Evolutionary conservation across 1,284 basidiomycete genomes (phyloP), one percentile per base, ranked within the genome.

Genomic region (Heterobasidion annosum): DNA sequence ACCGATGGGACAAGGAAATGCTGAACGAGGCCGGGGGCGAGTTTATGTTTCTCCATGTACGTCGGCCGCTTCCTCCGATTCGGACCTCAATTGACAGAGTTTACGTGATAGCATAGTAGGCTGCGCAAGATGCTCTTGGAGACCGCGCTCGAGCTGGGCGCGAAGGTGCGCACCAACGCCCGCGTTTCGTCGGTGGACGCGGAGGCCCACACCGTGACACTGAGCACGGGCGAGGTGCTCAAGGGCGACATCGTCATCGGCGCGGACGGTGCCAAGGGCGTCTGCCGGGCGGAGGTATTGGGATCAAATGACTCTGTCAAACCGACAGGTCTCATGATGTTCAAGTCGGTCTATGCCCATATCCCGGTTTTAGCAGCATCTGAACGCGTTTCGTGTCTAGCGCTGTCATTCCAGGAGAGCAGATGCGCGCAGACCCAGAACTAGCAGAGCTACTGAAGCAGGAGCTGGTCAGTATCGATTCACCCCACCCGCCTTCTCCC

Each of bases 181-280:
- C 65, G 63, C 37, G 81, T 80, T 2, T 64, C 65, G 0, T 63
- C 66, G 0, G 61, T 83, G 18, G 70, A 74, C 54, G 60, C 66
- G 15, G 65, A 66, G 42, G 58, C 58, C 49, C 61, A 58, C 55
- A 67, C 60, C 25, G 73, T 64, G 49, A 61, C 47, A 48, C 65
- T 85, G 12, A 66, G 9, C 32, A 72, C 71, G 3, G 81, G 83
- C 8, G 72, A 75, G 52, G 65, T 66, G 13, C 54, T 83, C 46
- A 57, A 61, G 1, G 79, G 73, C 8, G 79, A 87, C 60, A 71
- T 86, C n/a, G 71, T 87, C 50, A 67, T 88, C 40, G 84, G 82
- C 16, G 83, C 85, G 0, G 85, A 86, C 59, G 85, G 85, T 7
- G 66, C 68, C 13, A 59, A 59, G 43, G 77, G 72, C 6, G 51